Evolutionary conservation across 2,329 filamentous ascomycete species (phyloP).

Genomic region (Colletotrichum tropicicola): DNA sequence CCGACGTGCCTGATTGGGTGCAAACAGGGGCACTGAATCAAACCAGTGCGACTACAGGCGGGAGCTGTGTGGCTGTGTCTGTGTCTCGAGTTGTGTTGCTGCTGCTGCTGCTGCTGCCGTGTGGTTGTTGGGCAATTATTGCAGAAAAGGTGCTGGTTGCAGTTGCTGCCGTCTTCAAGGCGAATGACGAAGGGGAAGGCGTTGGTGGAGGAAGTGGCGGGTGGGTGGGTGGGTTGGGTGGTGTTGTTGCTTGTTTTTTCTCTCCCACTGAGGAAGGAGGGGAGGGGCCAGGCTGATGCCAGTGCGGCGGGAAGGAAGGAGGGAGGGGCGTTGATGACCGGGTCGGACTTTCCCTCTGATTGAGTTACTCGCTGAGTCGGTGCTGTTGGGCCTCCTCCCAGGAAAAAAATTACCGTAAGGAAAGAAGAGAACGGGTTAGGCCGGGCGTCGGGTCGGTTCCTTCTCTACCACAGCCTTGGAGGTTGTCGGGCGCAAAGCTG

Average conservation of each 20-base stretch:
- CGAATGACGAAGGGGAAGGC: slow-evolving; percentile 16
- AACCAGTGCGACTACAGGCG: not conserved
- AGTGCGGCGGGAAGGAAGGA: slow-evolving; percentile 21
- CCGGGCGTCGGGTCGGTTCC: not conserved
- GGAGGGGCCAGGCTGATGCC: slow-evolving; percentile 20
- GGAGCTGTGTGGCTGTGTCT: not conserved
- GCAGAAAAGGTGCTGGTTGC: not conserved
- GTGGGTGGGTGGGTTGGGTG: slow-evolving; percentile 14
- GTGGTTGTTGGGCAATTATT: too few relatives aligned
- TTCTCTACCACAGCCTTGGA: not conserved
- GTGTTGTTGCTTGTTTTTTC: slow-evolving; percentile 13
- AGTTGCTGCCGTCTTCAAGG: slow-evolving; percentile 3
- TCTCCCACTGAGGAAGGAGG: slow-evolving; percentile 5
- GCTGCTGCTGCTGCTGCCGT: not conserved
- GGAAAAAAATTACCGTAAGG: not conserved
- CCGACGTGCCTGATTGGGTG: slow-evolving; percentile 15
- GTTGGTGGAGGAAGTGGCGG: slow-evolving; percentile 29
- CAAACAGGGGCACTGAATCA: not conserved
- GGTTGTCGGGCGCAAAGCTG: not conserved
- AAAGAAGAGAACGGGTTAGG: not conserved
- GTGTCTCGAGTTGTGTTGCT: slow-evolving; percentile 4
- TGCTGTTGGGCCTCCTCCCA: too few relatives aligned
- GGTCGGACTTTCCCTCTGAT: slow-evolving; percentile 23
- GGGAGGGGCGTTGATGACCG: slow-evolving; percentile 23
- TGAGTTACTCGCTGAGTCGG: too few relatives aligned